Conservation (phyloP, 768 basidiomycete genomes). For the Pulveroboletus sp. region DNA sequence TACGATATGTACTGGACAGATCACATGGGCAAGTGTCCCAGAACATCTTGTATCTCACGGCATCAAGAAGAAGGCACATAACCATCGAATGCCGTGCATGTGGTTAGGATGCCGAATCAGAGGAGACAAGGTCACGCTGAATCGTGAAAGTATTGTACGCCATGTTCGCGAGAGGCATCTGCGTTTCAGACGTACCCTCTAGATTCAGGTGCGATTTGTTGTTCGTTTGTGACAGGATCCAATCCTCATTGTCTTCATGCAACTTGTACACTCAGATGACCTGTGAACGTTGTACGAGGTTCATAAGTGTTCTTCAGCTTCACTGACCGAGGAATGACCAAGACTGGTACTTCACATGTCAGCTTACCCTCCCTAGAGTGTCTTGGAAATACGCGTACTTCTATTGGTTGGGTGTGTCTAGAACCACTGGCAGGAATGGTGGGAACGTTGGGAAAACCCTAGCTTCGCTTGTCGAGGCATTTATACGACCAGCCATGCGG, state of each 20-base stretch:
- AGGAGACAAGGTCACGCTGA: not conserved
- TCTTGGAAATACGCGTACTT: too few relatives aligned
- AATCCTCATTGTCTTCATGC: too few relatives aligned
- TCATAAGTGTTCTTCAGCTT: not conserved
- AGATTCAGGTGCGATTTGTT: not conserved
- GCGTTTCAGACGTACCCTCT: conserved; percentile 1
- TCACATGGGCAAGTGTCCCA: not conserved
- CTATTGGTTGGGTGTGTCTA: too few relatives aligned
- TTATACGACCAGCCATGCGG: too few relatives aligned
- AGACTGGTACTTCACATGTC: too few relatives aligned
- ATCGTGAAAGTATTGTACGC: conserved; percentile 14
- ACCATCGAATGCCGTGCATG: not conserved
- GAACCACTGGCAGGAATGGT: not conserved
- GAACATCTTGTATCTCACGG: conserved; percentile 12
- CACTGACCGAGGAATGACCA: not conserved
- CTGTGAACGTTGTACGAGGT: not conserved
- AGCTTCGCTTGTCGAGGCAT: too few relatives aligned
- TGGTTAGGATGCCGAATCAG: conserved; percentile 10
- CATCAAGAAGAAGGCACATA: not conserved
- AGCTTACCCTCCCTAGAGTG: too few relatives aligned
- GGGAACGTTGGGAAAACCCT: not conserved
- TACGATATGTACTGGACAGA: not conserved
- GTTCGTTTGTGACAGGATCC: not conserved
- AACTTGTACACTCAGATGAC: too few relatives aligned
- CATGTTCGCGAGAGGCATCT: conserved; percentile 17